A percentile compares a stretch with the other conserved stretches of the same genome.
phyloP scores from a whole-genome alignment of 352 stramenopile species.

The Phytophthora europaea region DNA sequence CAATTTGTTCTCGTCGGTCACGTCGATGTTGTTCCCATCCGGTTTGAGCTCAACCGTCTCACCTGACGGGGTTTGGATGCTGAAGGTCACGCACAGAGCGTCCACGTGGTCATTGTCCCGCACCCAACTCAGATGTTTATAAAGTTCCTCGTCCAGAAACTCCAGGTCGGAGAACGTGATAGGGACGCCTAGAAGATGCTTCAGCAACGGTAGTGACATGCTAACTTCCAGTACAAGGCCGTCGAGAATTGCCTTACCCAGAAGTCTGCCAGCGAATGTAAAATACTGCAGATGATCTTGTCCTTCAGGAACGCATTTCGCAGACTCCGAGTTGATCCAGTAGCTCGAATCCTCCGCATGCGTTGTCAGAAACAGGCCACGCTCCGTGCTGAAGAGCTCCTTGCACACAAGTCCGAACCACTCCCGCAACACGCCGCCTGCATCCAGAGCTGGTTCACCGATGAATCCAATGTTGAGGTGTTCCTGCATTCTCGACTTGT shows the following conservation, averaged over 20 bases:
- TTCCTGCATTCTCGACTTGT: slow-evolving; percentile 52
- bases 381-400: slow-evolving; percentile 78
- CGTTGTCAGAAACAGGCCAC: slow-evolving; percentile 76
- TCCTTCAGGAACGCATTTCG: slow-evolving; percentile 45
- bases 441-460: slow-evolving; percentile 77
- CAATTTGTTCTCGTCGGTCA: slow-evolving; percentile 96
- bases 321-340: slow-evolving; percentile 81
- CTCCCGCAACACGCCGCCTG: slow-evolving; percentile 83
- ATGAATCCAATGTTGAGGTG: slow-evolving; percentile 85
- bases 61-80: slow-evolving; percentile 65
- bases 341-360: slow-evolving; percentile 85
- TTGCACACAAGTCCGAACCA: slow-evolving; percentile 83
- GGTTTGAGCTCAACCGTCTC: slow-evolving; percentile 92
- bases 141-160: slow-evolving; percentile 85
- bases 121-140: slow-evolving; percentile 79
- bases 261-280: slow-evolving; percentile 94
- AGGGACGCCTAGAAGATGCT: slow-evolving; percentile 84
- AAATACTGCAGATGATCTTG: slow-evolving; percentile 94
- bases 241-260: slow-evolving; percentile 98
- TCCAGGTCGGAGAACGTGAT: slow-evolving; percentile 91
- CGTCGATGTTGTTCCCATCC: slow-evolving; percentile 89
- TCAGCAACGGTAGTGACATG: slow-evolving; percentile 92
- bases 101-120: slow-evolving; percentile 81
- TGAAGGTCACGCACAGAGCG: slow-evolving; percentile 81
- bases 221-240: slow-evolving; percentile 97